Conservation (phyloP, 495 filamentous ascomycete genomes). For the Aspergillus sclerotiicarbonarius region DNA sequence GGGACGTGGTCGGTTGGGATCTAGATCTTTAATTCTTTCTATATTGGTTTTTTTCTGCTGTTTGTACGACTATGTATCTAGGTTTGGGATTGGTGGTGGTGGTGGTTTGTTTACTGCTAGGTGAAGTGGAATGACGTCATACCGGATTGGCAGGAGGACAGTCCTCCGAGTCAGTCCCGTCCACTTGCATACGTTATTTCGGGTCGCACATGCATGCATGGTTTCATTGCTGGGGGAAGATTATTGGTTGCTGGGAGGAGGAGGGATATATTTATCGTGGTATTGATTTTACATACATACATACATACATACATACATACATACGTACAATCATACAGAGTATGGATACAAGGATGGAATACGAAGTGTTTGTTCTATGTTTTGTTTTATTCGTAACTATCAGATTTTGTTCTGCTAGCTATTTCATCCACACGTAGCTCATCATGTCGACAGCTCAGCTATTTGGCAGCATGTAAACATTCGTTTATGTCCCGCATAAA, state of each 20-base stretch:
- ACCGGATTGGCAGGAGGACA: conserved; percentile 17
- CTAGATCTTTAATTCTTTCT: not conserved
- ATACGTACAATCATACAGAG: too few species aligned
- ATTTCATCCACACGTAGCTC: not conserved
- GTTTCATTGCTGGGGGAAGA: not conserved
- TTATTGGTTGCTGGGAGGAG: not conserved
- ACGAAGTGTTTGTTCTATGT: too few species aligned
- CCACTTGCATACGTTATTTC: not conserved
- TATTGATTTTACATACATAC: too few species aligned
- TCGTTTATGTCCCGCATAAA: conserved; percentile 36
- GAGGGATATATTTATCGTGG: too few species aligned
- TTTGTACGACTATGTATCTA: too few species aligned
- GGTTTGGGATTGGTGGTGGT: not conserved
- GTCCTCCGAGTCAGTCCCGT: conserved; percentile 26
- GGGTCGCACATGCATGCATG: not conserved
- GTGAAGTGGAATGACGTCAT: conserved; percentile 13
- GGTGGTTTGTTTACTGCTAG: not conserved
- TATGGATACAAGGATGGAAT: too few species aligned
- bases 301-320: too few species aligned
- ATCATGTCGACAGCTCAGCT: not conserved
- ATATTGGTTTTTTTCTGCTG: not conserved
- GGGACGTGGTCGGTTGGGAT: not conserved
- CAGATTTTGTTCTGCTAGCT: too few species aligned
- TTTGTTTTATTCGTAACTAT: too few species aligned
- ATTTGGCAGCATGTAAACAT: not conserved